phyloP scores from a whole-genome alignment of 441 rosid genomes.

The Theobroma grandiflorum region DNA sequence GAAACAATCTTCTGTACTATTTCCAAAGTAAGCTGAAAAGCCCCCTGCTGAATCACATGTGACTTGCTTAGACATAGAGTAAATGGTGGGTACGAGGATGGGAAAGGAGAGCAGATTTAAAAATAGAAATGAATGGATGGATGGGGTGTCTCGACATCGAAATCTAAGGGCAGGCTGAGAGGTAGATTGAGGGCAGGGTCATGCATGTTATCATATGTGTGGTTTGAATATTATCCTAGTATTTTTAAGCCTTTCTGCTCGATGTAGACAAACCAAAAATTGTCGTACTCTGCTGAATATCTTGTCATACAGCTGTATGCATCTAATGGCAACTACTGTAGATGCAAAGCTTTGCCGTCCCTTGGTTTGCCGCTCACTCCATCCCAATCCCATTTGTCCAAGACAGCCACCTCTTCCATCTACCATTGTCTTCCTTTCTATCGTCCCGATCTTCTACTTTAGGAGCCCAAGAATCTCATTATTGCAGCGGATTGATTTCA shows the following conservation, averaged over 20 bases:
- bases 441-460: too few relatives aligned
- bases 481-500: background rate
- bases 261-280: background rate
- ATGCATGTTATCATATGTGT: background rate
- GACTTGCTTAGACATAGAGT: background rate
- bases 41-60: background rate
- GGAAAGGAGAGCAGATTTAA: background rate
- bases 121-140: background rate
- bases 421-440: background rate
- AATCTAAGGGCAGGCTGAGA: slow-evolving; percentile 35
- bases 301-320: slow-evolving; percentile 25
- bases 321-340: background rate
- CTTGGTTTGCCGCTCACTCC: background rate
- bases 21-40: background rate
- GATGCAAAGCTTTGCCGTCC: background rate
- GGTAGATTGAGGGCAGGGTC: slow-evolving; percentile 29
- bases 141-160: slow-evolving; percentile 19
- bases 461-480: too few relatives aligned
- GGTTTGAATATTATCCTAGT: background rate
- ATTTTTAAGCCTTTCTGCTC: background rate
- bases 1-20: background rate
- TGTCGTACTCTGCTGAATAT: slow-evolving; percentile 15
- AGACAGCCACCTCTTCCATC: background rate
- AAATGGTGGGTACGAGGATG: slow-evolving; percentile 23
- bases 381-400: background rate